Base-by-base conservation (phyloP, 257 asterid species). In the Primulina tabacum region DNA sequence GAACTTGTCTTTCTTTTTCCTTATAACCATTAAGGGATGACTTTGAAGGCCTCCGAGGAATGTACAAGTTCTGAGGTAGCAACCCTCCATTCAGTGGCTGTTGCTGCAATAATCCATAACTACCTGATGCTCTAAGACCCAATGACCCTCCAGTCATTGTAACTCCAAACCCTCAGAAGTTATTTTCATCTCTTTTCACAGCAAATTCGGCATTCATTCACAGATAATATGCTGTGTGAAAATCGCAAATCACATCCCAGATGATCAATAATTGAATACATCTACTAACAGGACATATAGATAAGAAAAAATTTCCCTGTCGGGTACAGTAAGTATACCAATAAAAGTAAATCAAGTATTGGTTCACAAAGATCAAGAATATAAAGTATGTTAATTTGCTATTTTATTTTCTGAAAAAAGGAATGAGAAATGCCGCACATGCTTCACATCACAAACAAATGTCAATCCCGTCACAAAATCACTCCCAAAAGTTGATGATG, bases 81-180 rank as follows among this genome's bases (percentile, higher is more conserved):
- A 80, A 71, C 64, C 77, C 88, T 71, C 94, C 97, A 85, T 87
- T 89, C 80, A 87, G 97, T 66, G 84, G 65, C 62, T 67, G 85
- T 73, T 78, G 89, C 75, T 80, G 93, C 84, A 90, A 79, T 47
- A 96, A 84, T 76, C 92, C 97, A 75, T 81, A 82, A 82, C 96
- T 93, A 78, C 79, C 84, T 18, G 88, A 82, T 67, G 82, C 73
- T 77, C 98, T 85, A 73, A 78, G 71, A 56, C 92, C 96, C 89
- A 83, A 81, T 86, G 96, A 83, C 90, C 76, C 86, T 78, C 92
- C 86, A 86, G 85, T 93, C 98, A 93, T 90, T 87, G 89, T 84
- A 81, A 86, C 83, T 84, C 89, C 82, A 76, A 72, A 81, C 80
- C 87, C 83, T 71, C 71, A 79, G 74, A 66, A 52, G 73, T 80